Base-by-base conservation (phyloP, 768 basidiomycete species). In the Coprinopsis cinerea region DNA sequence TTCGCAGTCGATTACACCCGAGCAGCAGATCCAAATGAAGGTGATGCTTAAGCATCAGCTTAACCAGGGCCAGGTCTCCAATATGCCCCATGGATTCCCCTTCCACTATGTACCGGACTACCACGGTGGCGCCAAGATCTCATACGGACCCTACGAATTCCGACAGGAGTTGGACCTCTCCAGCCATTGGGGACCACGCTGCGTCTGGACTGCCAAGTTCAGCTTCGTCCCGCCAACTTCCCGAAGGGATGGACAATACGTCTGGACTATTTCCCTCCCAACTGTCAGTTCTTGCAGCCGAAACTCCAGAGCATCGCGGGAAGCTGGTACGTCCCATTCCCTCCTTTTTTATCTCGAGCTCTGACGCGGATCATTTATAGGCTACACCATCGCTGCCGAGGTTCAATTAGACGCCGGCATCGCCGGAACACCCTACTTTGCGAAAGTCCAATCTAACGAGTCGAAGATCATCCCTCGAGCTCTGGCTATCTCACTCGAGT, bases 401-500 rank as follows among this genome's bases (percentile, higher is more conserved):
- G 71, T 74, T 13, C 65, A 67, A 49, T 59, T 74, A 5, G 63
- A 69, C 51, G 51, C 61, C 0, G 36, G 55, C n/a, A 61, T 73
- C 25, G 58, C 67, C 57, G 56, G 63, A 30, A 66, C 67, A 0
- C 52, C 58, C 4, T 73, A 68, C 20, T 68, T 70, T 30, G 37
- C 57, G 18, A 53, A 55, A 44, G 56, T 74, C 18, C n/a, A n/a
- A n/a, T 56, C 60, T 32, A 58, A 56, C n/a, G 62, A 70, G 34
- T 58, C 67, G 2, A 62, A 55, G 6, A 64, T 68, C 22, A 59
- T 75, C 18, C 61, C 68, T 17, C 61, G 65, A 23, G 70, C 71
- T 10, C 63, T 75, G 6, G 65, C 69, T 3, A 60, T 68, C 35
- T 73, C 74, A 5, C 55, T 75, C 24, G 73, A 73, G 55, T 59